Evolutionary conservation across 2,329 filamentous ascomycete genomes (phyloP).

Genomic region (Penicillium sp.): DNA sequence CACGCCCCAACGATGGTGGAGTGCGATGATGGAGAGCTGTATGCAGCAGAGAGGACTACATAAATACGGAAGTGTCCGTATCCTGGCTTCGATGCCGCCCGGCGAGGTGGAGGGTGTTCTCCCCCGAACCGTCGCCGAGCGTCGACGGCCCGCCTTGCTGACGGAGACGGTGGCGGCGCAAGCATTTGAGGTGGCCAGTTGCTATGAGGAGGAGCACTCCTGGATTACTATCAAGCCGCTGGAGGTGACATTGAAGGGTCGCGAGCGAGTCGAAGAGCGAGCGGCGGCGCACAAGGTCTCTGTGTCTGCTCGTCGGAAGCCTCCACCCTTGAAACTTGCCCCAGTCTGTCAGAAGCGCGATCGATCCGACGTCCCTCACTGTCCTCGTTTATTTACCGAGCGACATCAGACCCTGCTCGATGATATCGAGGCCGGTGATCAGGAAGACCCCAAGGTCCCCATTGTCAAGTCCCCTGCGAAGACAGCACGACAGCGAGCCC

Average conservation of each 20-base stretch:
- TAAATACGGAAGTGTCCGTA: constrained; percentile 69
- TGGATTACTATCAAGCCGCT: constrained; percentile 22
- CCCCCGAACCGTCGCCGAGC: constrained; percentile 52
- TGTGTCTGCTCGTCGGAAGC: constrained; percentile 27
- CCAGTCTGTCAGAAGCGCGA: constrained; percentile 16
- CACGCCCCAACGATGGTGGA: constrained; percentile 52
- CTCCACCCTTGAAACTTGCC: constrained; percentile 18
- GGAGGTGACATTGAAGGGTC: constrained; percentile 20
- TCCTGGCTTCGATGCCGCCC: constrained; percentile 66
- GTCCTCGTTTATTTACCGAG: constrained; percentile 32
- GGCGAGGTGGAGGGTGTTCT: constrained; percentile 55
- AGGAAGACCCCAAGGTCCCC: not conserved
- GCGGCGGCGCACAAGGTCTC: constrained; percentile 23
- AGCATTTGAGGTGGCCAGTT: constrained; percentile 50
- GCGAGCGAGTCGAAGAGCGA: constrained; percentile 25
- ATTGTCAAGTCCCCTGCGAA: constrained; percentile 20
- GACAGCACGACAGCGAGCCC: constrained; percentile 1
- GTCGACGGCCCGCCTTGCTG: constrained; percentile 54
- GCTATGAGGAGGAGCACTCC: constrained; percentile 26
- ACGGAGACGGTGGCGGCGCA: constrained; percentile 47
- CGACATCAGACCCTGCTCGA: constrained; percentile 30
- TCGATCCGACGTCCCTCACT: constrained; percentile 15
- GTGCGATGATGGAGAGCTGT: constrained; percentile 50
- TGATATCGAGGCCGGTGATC: constrained; percentile 5
- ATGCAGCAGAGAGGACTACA: constrained; percentile 60